Conservation (phyloP, 2,329 filamentous ascomycete genomes). For the Dactylellina sp. region DNA sequence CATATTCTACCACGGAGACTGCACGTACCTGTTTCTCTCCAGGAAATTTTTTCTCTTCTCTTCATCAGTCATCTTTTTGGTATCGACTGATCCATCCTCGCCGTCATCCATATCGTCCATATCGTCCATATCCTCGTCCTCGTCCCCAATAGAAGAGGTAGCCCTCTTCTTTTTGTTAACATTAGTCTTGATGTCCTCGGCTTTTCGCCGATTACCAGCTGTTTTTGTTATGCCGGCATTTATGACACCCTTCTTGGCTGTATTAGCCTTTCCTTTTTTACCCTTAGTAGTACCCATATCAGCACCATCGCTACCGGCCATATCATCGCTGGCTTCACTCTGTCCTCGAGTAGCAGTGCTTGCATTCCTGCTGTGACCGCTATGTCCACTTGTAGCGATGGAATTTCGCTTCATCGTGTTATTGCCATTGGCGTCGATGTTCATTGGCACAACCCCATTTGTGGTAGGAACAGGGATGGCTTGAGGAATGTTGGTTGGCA, state of each 20-base stretch:
- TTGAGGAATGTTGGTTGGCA: conserved; percentile 46
- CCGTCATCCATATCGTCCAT: conserved; percentile 45
- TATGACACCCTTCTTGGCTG: conserved; percentile 43
- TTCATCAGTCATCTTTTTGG: conserved; percentile 92
- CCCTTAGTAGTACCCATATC: conserved; percentile 17
- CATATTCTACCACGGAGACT: neutral
- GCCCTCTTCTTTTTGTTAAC: conserved; percentile 39
- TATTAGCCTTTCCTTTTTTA: conserved; percentile 38
- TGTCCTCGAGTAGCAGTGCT: conserved; percentile 51
- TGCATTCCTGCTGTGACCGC: conserved; percentile 51
- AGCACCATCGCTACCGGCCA: conserved; percentile 45
- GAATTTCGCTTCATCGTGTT: conserved; percentile 47
- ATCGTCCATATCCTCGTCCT: conserved; percentile 41
- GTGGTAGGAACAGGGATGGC: conserved; percentile 31
- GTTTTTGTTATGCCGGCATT: conserved; percentile 40
- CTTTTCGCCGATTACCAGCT: conserved; percentile 47
- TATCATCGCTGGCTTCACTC: conserved; percentile 51
- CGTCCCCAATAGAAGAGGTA: conserved; percentile 28
- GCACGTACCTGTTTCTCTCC: conserved; percentile 87
- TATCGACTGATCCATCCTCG: conserved; percentile 19
- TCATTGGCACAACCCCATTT: conserved; percentile 46
- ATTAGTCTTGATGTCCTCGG: conserved; percentile 31
- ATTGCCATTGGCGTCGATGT: conserved; percentile 27
- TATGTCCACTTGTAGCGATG: conserved; percentile 47
- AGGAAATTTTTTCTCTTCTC: conserved; percentile 99